Evolutionary conservation across 169 alveolate genomes (phyloP), one percentile per base, ranked within the genome.

Genomic region (Plasmodium fragile): DNA sequence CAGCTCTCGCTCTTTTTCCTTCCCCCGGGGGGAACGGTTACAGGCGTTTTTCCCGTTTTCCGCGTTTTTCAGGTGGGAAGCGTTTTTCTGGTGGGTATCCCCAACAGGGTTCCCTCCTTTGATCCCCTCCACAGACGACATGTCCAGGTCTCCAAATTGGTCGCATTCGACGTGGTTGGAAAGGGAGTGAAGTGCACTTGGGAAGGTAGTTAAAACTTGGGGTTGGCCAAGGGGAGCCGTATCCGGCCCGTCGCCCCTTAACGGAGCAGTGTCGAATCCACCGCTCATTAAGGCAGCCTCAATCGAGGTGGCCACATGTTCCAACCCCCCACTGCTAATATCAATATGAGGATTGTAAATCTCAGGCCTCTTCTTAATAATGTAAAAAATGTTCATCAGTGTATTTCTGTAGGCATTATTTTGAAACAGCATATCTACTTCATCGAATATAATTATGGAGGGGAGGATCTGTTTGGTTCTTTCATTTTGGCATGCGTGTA

Each of bases 371-470:
- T 95, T 96, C 16, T 96, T 91, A n/a, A 96, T 83, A 39, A 77
- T 25, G 30, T 95, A 82, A 28, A 94, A 89, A 36, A 96, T 92
- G 36, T 96, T 95, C 96, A 96, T 92, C 93, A 96, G 83, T 13
- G 96, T 94, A 75, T 95, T 94, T 70, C 97, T 91, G 71, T 92
- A 84, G 18, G 97, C 96, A 84, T 95, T 95, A 87, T 95, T 96
- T 75, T 96, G 97, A 49, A 94, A 91, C 6, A 96, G 95, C 94
- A 85, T 92, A 55, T 96, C 97, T 49, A 93, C 95, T 81, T 96
- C 97, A 81, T 96, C 97, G 65, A 96, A 96, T 8, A 96, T 96
- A 32, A 96, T 94, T 25, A 95, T 92, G 5, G 96, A 93, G 43
- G 97, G 97, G 11, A 87, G 28, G 13, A 92, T 91, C 34, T 85